Percentiles rank a stretch among this genome's conserved stretches.
These are phyloP conservation scores for Neofusicoccum parvum DNA, from an alignment of 2,329 filamentous ascomycete species.

Conservation along the genomic window DNA sequence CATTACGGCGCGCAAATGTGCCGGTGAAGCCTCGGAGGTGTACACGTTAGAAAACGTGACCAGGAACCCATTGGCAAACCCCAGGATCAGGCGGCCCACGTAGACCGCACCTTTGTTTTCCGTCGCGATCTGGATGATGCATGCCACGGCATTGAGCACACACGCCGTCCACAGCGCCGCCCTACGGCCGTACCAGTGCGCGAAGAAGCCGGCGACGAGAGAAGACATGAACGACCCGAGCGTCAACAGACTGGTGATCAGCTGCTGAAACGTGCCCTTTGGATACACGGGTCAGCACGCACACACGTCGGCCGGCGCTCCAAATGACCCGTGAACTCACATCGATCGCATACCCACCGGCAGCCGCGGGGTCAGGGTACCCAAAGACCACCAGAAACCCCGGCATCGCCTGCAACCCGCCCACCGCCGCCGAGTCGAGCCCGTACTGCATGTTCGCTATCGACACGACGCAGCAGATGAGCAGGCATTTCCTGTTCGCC, in stretches of 20 bases:
- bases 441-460: constrained; percentile 58
- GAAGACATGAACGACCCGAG: constrained; percentile 55
- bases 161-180: constrained; percentile 53
- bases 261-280: constrained; percentile 53
- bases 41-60: constrained; percentile 58
- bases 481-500: constrained; percentile 48
- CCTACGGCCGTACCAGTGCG: constrained; percentile 50
- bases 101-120: constrained; percentile 35
- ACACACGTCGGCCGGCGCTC: too few relatives aligned
- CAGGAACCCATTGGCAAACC: constrained; percentile 45
- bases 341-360: constrained; percentile 46
- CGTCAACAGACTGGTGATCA: constrained; percentile 56
- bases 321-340: constrained; percentile 28
- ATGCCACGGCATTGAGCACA: constrained; percentile 46
- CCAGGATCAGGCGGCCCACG: constrained; percentile 46
- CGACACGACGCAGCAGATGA: constrained; percentile 50
- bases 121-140: constrained; percentile 29
- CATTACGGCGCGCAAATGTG: constrained; percentile 46
- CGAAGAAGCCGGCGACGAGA: constrained; percentile 51
- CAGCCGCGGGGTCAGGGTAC: constrained; percentile 44
- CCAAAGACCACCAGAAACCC: constrained; percentile 56
- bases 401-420: constrained; percentile 53
- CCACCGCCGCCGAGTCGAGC: constrained; percentile 51
- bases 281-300: too few relatives aligned
- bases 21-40: constrained; percentile 45